Base-by-base conservation (phyloP, 768 basidiomycete species). In the Daedalea quercina region DNA sequence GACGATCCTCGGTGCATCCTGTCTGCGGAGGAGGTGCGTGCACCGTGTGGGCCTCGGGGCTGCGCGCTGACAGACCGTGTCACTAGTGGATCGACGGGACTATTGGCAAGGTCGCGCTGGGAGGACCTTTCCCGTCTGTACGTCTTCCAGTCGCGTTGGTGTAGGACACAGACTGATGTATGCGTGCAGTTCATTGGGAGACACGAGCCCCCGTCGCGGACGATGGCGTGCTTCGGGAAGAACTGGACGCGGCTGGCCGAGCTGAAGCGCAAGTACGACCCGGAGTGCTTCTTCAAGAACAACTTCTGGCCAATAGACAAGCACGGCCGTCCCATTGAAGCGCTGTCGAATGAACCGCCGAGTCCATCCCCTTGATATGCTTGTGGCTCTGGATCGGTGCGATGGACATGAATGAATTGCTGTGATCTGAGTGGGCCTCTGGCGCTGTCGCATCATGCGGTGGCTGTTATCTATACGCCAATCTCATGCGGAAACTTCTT, bases 81-180 rank as follows among this genome's bases (percentile, higher is more conserved):
- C 9, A 57, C 23, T 49, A 91, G 81, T 95, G 93, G 93, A 87
- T 95, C 52, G 69, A 79, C 17, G 80, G 76, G 3, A 88, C 87
- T 3, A 75, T 94, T 52, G 74, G 80, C 56, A 79, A 83, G 1
- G 80, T 88, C 24, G 79, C 84, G 35, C 69, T 82, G 42, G 93
- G 93, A 25, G 91, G 90, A 20, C 86, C 91, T 1, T 79, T 84
- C 63, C 93, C 93, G 6, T 88, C 87, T 58, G 92, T 93, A 65
- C 69, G 85, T 77, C 12, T 55, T 56, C 44, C 47, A 20, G 37
- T 26, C 31, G 40, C 24, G 20, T 20, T 15, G 8, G 37, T 40
- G 7, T 15, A 6, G 37, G 3, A 20, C 34, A 52, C 40, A 48
- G 15, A 52, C 46, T 34, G 22, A 24, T 24, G 43, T 11, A 23